A percentile compares a stretch with the other conserved stretches of the same genome.
Conservation (phyloP, 768 basidiomycete genomes). For the Lactarius indigo region DNA sequence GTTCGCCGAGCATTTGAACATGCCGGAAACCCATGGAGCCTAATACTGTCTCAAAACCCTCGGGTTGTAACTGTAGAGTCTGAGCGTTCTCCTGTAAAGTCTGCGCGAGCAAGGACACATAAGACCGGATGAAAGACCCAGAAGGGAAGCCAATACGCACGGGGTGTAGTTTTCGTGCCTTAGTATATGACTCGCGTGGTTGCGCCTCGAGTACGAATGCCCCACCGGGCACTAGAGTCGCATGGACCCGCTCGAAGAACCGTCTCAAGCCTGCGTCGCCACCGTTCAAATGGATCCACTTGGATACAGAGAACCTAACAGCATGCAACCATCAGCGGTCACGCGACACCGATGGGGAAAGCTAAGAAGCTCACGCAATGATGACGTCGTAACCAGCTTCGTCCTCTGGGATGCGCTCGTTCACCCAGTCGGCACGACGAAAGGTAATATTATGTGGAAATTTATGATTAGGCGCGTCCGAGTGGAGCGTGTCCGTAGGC, state of each 20-base stretch:
- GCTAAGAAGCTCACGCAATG: slow-evolving; percentile 55
- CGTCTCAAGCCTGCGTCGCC: slow-evolving; percentile 67
- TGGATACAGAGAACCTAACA: slow-evolving; percentile 75
- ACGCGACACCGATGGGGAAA: not conserved
- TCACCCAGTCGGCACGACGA: slow-evolving; percentile 70
- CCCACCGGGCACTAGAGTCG: slow-evolving; percentile 58
- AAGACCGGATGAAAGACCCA: not conserved
- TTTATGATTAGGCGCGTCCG: slow-evolving; percentile 22
- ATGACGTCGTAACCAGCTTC: slow-evolving; percentile 68
- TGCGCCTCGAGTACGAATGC: slow-evolving; percentile 80
- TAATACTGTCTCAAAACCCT: slow-evolving; percentile 56
- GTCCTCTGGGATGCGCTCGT: slow-evolving; percentile 52
- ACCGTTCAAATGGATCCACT: slow-evolving; percentile 87
- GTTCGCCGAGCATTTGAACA: slow-evolving; percentile 45
- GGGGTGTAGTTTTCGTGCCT: slow-evolving; percentile 66
- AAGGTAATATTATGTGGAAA: slow-evolving; percentile 85
- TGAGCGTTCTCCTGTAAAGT: slow-evolving; percentile 59
- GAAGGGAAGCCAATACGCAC: slow-evolving; percentile 34
- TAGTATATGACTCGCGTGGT: slow-evolving; percentile 78
- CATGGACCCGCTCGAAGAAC: slow-evolving; percentile 65
- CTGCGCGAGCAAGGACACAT: slow-evolving; percentile 30
- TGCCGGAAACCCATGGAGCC: slow-evolving; percentile 58
- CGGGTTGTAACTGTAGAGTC: slow-evolving; percentile 54
- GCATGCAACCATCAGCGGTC: not conserved
- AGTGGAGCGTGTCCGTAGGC: slow-evolving; percentile 33